Percentiles rank a stretch among this genome's conserved stretches.
These are phyloP conservation scores for Salix viminalis DNA, from an alignment of 345 rosid genomes.

Conservation along the genomic window DNA sequence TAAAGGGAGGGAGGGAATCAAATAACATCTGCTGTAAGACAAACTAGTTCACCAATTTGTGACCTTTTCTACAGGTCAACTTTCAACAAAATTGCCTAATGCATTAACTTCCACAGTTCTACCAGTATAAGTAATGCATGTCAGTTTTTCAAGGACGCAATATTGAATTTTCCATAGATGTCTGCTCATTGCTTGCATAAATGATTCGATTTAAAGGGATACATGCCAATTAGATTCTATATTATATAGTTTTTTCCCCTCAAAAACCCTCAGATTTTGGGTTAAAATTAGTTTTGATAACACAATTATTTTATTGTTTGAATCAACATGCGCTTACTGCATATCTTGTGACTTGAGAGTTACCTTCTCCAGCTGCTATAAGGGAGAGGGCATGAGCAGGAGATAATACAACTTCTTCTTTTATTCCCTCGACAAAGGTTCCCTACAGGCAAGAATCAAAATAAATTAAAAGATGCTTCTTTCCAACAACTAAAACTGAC, in stretches of 20 bases:
- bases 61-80: neutral
- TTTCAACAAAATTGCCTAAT: neutral
- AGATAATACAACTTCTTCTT: conserved; percentile 98
- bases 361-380: conserved; percentile 99
- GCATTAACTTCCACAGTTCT: neutral
- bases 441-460: conserved; percentile 51
- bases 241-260: neutral
- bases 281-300: conserved; percentile 4
- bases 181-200: neutral
- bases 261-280: neutral
- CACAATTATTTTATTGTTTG: neutral
- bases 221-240: neutral
- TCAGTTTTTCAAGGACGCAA: neutral
- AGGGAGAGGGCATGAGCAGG: conserved; percentile 98
- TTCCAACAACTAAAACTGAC: neutral
- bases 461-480: conserved; percentile 14
- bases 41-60: neutral
- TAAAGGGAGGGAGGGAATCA: neutral
- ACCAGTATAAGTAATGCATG: neutral
- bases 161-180: neutral
- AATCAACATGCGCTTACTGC: neutral
- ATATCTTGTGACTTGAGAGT: conserved; percentile 26
- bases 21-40: neutral
- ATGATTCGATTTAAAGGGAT: neutral
- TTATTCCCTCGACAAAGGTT: conserved; percentile 94